Conservation (phyloP, 2,329 filamentous ascomycete genomes). For the Tolypocladium guangdongense region DNA sequence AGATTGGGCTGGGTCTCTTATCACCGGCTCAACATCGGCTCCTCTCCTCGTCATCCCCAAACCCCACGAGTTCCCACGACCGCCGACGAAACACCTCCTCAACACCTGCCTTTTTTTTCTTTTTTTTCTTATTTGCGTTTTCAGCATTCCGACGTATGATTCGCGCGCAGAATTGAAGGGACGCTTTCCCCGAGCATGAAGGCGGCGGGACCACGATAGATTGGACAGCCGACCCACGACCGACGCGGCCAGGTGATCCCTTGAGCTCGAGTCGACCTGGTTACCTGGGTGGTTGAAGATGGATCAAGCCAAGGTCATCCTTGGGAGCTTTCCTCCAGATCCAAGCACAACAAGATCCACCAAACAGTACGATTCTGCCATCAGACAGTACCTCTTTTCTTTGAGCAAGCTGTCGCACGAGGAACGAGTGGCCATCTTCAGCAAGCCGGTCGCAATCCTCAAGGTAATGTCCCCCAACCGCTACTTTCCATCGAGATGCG, state of each 20-base stretch:
- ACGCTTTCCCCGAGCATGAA: not conserved
- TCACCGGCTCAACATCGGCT: constrained; percentile 1
- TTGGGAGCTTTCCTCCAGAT: constrained; percentile 31
- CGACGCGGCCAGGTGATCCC: not conserved
- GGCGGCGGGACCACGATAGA: not conserved
- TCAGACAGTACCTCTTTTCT: constrained; percentile 24
- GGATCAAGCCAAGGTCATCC: constrained; percentile 17
- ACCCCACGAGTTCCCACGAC: not conserved
- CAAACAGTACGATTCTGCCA: constrained; percentile 28
- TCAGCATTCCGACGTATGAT: not conserved
- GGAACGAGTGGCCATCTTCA: constrained; percentile 17
- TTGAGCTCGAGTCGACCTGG: not conserved
- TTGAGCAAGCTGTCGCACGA: constrained; percentile 27
- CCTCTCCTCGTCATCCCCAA: not conserved
- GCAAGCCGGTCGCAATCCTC: constrained; percentile 27
- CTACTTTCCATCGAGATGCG: too few relatives aligned
- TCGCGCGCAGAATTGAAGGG: not conserved
- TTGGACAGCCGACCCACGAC: not conserved
- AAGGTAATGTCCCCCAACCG: constrained; percentile 18
- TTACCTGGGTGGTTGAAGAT: constrained; percentile 12
- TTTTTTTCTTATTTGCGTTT: too few relatives aligned
- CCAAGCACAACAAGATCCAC: constrained; percentile 11
- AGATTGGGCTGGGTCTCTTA: not conserved
- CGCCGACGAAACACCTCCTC: not conserved
- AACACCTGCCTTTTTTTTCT: not conserved